These are phyloP conservation scores for Cordyceps cicadae DNA, from an alignment of 2,329 filamentous ascomycete species.

Conservation along the genomic window DNA sequence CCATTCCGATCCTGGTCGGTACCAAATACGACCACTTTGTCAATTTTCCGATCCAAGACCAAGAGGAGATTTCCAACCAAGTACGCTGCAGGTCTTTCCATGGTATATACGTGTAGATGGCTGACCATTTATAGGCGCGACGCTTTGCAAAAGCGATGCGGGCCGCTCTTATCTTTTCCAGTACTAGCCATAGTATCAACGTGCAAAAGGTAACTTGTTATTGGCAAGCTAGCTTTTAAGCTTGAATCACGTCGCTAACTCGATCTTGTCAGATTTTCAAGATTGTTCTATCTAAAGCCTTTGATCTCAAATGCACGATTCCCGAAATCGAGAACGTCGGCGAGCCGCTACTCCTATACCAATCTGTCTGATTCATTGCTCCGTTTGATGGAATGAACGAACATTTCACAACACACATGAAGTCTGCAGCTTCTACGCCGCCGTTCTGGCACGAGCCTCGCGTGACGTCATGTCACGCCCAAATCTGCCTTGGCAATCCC, in stretches of 20 bases:
- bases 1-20: slow-evolving; percentile 94
- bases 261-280: slow-evolving; percentile 76
- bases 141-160: slow-evolving; percentile 98
- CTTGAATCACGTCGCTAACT: slow-evolving; percentile 1
- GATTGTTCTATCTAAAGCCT: slow-evolving; percentile 96
- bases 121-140: slow-evolving; percentile 56
- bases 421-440: not conserved
- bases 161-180: slow-evolving; percentile 94
- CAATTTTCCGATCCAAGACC: slow-evolving; percentile 93
- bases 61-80: slow-evolving; percentile 97
- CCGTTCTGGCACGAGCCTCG: not conserved
- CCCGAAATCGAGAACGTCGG: slow-evolving; percentile 98
- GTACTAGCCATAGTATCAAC: slow-evolving; percentile 98
- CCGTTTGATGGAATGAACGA: not conserved
- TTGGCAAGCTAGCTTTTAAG: not conserved
- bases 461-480: not conserved
- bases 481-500: not conserved
- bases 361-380: slow-evolving; percentile 38
- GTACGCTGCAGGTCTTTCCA: slow-evolving; percentile 37
- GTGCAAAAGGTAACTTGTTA: slow-evolving; percentile 75
- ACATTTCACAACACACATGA: not conserved
- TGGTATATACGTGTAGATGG: not conserved
- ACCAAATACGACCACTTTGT: slow-evolving; percentile 99
- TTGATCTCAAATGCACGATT: slow-evolving; percentile 97
- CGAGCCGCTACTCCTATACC: slow-evolving; percentile 88